A percentile compares a stretch with the other conserved stretches of the same genome.
phyloP scores from a whole-genome alignment of 2,329 filamentous ascomycete species.

The Metarhizium album region DNA sequence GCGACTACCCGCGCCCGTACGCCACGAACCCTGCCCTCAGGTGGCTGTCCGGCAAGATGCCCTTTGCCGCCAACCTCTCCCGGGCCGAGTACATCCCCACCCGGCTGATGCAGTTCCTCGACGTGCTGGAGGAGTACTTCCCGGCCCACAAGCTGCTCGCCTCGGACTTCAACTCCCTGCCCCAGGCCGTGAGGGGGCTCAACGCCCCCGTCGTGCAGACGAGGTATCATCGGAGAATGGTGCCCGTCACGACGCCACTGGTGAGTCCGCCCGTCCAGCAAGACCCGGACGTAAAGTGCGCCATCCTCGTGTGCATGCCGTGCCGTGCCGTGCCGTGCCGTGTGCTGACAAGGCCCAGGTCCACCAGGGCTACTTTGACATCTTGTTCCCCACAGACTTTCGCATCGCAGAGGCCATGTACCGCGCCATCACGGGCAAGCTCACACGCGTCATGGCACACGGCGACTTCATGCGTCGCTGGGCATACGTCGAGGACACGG shows the following conservation, averaged over 20 bases:
- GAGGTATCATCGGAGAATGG: conserved; percentile 73
- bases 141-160: conserved; percentile 81
- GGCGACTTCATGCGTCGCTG: conserved; percentile 85
- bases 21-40: conserved; percentile 43
- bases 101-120: conserved; percentile 91
- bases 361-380: conserved; percentile 97
- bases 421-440: conserved; percentile 80
- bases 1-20: conserved; percentile 53
- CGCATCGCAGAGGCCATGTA: conserved; percentile 84
- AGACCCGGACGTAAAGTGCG: too few relatives aligned
- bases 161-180: conserved; percentile 81
- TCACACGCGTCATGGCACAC: conserved; percentile 76
- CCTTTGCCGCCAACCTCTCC: conserved; percentile 66
- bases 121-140: conserved; percentile 78
- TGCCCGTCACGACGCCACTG: conserved; percentile 81
- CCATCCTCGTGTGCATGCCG: too few relatives aligned
- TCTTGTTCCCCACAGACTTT: conserved; percentile 96
- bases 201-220: conserved; percentile 97
- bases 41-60: conserved; percentile 51
- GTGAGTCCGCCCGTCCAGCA: conserved; percentile 41
- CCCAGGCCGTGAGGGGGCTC: conserved; percentile 70
- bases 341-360: conserved; percentile 44
- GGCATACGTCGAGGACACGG: conserved; percentile 83
- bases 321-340: not conserved
- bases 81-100: conserved; percentile 90